These are phyloP conservation scores for Schoenoplectus triqueter DNA, from an alignment of 202 grass and related monocot species.

Conservation along the genomic window DNA sequence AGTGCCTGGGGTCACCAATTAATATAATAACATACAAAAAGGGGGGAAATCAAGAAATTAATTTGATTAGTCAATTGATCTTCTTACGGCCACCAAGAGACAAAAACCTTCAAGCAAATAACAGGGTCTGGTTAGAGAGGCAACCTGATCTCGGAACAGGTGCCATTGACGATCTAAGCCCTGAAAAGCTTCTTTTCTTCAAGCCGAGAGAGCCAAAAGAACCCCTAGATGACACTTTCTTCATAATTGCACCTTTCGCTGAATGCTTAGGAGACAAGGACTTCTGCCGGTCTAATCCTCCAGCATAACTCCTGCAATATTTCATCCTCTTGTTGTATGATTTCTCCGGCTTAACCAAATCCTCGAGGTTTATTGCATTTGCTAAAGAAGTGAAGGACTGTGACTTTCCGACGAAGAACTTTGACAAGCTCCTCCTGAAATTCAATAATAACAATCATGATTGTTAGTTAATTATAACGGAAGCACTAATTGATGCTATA, in stretches of 20 bases:
- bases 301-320: slow-evolving; percentile 59
- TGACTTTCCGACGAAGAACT: slow-evolving; percentile 77
- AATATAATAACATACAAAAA: background rate
- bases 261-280: slow-evolving; percentile 41
- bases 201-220: slow-evolving; percentile 28
- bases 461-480: background rate
- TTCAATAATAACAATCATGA: slow-evolving; percentile 23
- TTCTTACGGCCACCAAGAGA: slow-evolving; percentile 3
- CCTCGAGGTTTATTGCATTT: slow-evolving; percentile 52
- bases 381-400: slow-evolving; percentile 74
- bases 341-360: slow-evolving; percentile 64
- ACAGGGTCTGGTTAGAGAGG: slow-evolving; percentile 48
- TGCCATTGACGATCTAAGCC: slow-evolving; percentile 29
- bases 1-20: slow-evolving; percentile 10
- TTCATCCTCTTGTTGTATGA: slow-evolving; percentile 54
- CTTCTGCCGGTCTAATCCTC: slow-evolving; percentile 45
- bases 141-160: slow-evolving; percentile 18
- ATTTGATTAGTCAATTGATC: slow-evolving; percentile 38
- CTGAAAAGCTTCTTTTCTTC: slow-evolving; percentile 38
- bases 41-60: slow-evolving; percentile 19
- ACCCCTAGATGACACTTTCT: background rate
- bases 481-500: background rate
- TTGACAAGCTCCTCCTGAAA: slow-evolving; percentile 60
- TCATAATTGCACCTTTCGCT: slow-evolving; percentile 32
- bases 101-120: slow-evolving; percentile 54